Evolutionary conservation across 2,329 filamentous ascomycete genomes (phyloP).

Genomic region (Fusarium sp.): DNA sequence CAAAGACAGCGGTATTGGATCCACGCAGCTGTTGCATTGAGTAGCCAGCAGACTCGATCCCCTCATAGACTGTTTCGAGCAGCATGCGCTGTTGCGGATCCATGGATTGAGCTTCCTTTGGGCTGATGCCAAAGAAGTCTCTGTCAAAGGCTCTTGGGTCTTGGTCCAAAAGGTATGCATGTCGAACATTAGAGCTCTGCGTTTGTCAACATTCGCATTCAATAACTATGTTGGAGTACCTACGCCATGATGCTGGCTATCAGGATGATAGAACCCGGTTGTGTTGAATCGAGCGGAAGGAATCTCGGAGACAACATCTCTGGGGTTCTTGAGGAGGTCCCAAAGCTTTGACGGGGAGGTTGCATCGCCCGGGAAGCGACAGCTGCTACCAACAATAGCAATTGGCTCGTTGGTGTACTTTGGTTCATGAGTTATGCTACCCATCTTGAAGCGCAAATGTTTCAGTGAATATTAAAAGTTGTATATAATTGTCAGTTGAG

Average conservation of each 20-base stretch:
- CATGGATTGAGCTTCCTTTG: slow-evolving; percentile 7
- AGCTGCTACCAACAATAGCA: slow-evolving; percentile 19
- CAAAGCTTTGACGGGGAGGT: slow-evolving; percentile 12
- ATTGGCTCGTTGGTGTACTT: slow-evolving; percentile 7
- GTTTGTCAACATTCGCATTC: background rate
- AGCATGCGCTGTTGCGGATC: slow-evolving; percentile 17
- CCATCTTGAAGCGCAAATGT: background rate
- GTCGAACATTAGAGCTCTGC: background rate
- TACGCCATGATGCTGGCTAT: background rate
- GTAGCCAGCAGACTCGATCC: slow-evolving; percentile 5
- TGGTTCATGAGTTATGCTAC: background rate
- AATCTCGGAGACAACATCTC: background rate
- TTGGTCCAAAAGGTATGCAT: slow-evolving; percentile 4
- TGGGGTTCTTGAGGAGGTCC: slow-evolving; percentile 2
- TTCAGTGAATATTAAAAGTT: background rate
- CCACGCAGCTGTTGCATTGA: background rate
- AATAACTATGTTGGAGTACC: background rate
- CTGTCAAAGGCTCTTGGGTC: slow-evolving; percentile 14
- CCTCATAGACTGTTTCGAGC: slow-evolving; percentile 20
- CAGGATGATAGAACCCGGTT: background rate
- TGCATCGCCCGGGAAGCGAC: slow-evolving; percentile 12
- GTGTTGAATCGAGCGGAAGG: slow-evolving; percentile 1
- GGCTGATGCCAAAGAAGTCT: slow-evolving; percentile 8
- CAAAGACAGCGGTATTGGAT: slow-evolving; percentile 20
- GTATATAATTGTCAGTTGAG: background rate